Percentiles rank a stretch among this genome's conserved stretches.
Evolutionary conservation across 2,329 filamentous ascomycete species (phyloP).

Genomic region (Colletotrichum orbiculare): DNA sequence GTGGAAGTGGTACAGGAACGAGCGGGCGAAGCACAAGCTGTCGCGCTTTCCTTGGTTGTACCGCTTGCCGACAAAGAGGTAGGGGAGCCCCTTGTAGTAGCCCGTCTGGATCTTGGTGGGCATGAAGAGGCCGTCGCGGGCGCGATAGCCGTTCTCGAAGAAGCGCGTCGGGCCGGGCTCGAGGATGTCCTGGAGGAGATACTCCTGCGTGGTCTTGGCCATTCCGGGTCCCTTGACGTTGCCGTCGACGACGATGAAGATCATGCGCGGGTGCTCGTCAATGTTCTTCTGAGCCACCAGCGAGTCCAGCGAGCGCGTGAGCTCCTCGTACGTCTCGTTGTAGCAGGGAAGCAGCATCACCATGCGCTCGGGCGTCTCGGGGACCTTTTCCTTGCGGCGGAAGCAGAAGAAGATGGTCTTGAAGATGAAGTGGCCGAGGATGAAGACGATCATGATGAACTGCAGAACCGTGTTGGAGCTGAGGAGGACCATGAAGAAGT

Average conservation of each 20-base stretch:
- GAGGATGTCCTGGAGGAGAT: conserved; percentile 59
- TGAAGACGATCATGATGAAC: conserved; percentile 53
- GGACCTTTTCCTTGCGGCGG: conserved; percentile 45
- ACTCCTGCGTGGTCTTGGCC: conserved; percentile 59
- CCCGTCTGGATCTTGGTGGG: conserved; percentile 57
- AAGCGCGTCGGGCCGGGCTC: conserved; percentile 45
- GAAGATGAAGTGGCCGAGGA: conserved; percentile 47
- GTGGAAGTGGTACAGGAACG: conserved; percentile 61
- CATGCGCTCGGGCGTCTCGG: conserved; percentile 52
- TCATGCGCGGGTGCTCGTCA: conserved; percentile 52
- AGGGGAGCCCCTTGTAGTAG: conserved; percentile 57
- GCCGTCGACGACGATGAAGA: conserved; percentile 61
- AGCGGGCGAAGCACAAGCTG: conserved; percentile 60
- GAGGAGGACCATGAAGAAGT: conserved; percentile 57
- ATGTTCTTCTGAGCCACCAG: conserved; percentile 56
- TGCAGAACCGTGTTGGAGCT: conserved; percentile 59
- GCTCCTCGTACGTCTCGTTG: conserved; percentile 58
- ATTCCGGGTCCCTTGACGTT: conserved; percentile 58
- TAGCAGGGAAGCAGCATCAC: conserved; percentile 61
- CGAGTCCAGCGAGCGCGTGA: conserved; percentile 57
- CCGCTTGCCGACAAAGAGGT: conserved; percentile 59
- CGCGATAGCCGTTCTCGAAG: conserved; percentile 57
- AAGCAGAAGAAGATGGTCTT: conserved; percentile 44
- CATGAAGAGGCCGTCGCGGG: conserved; percentile 59
- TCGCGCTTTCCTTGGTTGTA: conserved; percentile 63